phyloP scores from a whole-genome alignment of 495 filamentous ascomycete species.

The Trichoderma asperelloides region DNA sequence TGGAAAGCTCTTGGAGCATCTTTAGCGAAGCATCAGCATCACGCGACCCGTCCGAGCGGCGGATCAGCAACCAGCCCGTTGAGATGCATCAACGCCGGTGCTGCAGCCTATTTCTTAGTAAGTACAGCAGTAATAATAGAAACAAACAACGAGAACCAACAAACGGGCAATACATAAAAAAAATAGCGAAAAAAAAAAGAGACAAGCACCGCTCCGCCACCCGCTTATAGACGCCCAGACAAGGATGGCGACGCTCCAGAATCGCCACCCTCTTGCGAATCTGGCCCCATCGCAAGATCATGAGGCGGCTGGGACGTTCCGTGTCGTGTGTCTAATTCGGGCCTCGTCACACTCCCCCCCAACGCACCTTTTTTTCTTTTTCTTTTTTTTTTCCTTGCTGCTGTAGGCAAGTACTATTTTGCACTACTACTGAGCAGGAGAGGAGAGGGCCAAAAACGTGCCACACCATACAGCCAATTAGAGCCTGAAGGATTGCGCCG shows the following conservation, averaged over 20 bases:
- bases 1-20: too few species aligned
- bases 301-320: constrained; percentile 1
- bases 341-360: constrained; percentile 12
- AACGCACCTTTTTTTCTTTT: too few species aligned
- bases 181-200: background rate
- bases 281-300: background rate
- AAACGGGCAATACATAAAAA: background rate
- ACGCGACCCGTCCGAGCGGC: too few species aligned
- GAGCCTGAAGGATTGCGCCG: constrained; percentile 3
- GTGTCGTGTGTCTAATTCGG: constrained; percentile 16
- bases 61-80: too few species aligned
- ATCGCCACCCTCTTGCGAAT: background rate
- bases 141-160: background rate
- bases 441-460: background rate
- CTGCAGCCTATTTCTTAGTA: too few species aligned
- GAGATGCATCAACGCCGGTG: too few species aligned
- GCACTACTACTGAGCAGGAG: background rate
- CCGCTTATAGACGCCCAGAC: background rate
- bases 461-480: background rate
- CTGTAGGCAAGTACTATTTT: too few species aligned
- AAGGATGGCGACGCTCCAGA: background rate
- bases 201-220: background rate
- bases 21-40: too few species aligned
- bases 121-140: too few species aligned
- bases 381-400: too few species aligned